Percentiles rank a stretch among this genome's conserved stretches.
phyloP scores from a whole-genome alignment of 345 rosid genomes.

The Bruguiera sexangula region DNA sequence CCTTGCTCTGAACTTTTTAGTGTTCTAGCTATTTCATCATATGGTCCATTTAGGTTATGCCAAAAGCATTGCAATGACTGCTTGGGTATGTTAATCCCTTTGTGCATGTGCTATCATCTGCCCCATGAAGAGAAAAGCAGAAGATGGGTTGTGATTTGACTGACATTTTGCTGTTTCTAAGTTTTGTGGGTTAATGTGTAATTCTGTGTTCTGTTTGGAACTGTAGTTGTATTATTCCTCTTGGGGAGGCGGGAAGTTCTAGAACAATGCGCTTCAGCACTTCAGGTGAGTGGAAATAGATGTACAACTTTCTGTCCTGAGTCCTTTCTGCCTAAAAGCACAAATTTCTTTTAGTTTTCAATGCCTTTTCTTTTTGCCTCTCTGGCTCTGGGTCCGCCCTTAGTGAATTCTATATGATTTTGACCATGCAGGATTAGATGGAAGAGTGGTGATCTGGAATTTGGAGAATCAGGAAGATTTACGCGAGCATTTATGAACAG shows the following conservation, averaged over 20 bases:
- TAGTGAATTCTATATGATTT: not conserved
- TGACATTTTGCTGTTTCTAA: not conserved
- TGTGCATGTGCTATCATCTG: not conserved
- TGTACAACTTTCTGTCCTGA: not conserved
- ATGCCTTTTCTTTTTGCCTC: not conserved
- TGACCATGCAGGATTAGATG: constrained; percentile 68
- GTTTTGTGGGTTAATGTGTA: not conserved
- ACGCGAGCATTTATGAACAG: constrained; percentile 27
- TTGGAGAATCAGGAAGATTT: constrained; percentile 66
- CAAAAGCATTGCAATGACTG: not conserved
- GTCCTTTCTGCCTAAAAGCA: not conserved
- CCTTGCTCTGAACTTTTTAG: not conserved
- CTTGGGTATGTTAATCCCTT: not conserved
- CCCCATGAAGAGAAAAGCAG: not conserved
- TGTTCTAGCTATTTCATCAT: not conserved
- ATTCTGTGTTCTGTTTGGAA: constrained; percentile 16
- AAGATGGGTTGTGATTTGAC: not conserved
- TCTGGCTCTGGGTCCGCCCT: not conserved
- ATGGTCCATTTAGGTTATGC: not conserved
- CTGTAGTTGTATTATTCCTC: constrained; percentile 62
- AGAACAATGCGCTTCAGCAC: constrained; percentile 80
- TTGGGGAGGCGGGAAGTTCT: constrained; percentile 42
- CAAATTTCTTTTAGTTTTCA: not conserved
- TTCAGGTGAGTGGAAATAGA: constrained; percentile 53
- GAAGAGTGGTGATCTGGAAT: constrained; percentile 85